Conservation (phyloP, 345 rosid species). For the Citrus hindsii region DNA sequence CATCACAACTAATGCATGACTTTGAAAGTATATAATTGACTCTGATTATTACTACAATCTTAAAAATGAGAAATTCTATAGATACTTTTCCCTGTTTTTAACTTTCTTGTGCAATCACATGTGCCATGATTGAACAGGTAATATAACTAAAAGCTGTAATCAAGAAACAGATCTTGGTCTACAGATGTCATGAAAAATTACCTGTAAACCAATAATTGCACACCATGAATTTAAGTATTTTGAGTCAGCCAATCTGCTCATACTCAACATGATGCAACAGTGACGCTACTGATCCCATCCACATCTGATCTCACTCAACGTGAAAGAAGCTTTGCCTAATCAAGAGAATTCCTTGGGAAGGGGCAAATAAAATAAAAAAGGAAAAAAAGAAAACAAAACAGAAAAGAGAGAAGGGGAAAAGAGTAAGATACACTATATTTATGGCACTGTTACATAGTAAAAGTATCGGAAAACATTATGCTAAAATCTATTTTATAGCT, state of each 20-base stretch:
- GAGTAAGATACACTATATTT: constrained; percentile 28
- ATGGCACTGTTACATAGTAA: constrained; percentile 7
- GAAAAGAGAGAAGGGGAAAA: constrained; percentile 21
- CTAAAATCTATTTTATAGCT: neutral
- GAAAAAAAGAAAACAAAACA: constrained; percentile 2
- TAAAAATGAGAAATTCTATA: neutral
- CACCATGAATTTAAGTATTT: constrained; percentile 21
- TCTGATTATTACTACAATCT: neutral
- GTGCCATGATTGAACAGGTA: neutral
- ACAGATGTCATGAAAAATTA: constrained; percentile 20
- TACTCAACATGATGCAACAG: constrained; percentile 24
- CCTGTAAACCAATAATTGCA: constrained; percentile 35
- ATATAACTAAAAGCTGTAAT: neutral
- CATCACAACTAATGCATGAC: neutral
- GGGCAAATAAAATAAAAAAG: constrained; percentile 3
- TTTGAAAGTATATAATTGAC: neutral
- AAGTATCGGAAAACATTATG: constrained; percentile 8
- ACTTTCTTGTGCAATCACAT: neutral
- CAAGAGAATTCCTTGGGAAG: constrained; percentile 5
- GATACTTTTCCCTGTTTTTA: neutral
- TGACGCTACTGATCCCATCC: constrained; percentile 33
- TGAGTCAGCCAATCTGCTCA: constrained; percentile 31
- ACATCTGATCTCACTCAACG: constrained; percentile 29
- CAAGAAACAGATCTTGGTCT: constrained; percentile 8
- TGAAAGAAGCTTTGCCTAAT: constrained; percentile 25